Conservation (phyloP, 352 stramenopile species). For the Pythium insidiosum region DNA sequence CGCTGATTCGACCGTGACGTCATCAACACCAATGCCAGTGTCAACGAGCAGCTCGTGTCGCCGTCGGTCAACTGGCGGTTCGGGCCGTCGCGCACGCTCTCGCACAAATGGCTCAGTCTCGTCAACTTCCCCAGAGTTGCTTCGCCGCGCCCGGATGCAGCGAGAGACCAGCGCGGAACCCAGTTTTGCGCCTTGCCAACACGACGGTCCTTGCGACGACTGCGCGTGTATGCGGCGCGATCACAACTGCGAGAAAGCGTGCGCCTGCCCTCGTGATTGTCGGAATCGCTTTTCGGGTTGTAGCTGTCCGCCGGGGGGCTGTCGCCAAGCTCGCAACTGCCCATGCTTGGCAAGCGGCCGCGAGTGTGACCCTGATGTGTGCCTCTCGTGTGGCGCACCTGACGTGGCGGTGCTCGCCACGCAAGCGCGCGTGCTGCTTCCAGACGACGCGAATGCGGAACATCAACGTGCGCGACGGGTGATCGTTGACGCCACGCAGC, state of each 20-base stretch:
- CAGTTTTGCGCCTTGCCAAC: slow-evolving; percentile 54
- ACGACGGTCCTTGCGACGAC: slow-evolving; percentile 41
- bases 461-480: too few species aligned
- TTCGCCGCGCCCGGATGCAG: slow-evolving; percentile 32
- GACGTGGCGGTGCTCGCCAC: slow-evolving; percentile 49
- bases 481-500: slow-evolving; percentile 16
- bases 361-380: slow-evolving; percentile 73
- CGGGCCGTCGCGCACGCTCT: too few species aligned
- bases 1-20: too few species aligned
- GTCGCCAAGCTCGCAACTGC: slow-evolving; percentile 43
- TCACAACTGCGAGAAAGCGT: slow-evolving; percentile 55
- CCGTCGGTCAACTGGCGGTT: too few species aligned
- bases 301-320: slow-evolving; percentile 43
- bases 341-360: slow-evolving; percentile 37
- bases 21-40: too few species aligned
- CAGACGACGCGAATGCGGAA: too few species aligned
- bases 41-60: too few species aligned
- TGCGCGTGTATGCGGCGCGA: slow-evolving; percentile 46
- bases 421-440: too few species aligned
- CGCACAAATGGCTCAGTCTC: too few species aligned
- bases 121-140: too few species aligned
- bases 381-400: slow-evolving; percentile 58
- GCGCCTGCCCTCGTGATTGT: slow-evolving; percentile 51
- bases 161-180: too few species aligned
- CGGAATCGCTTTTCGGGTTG: slow-evolving; percentile 61